These are phyloP conservation scores for Phytophthora palmivora DNA, from an alignment of 352 stramenopile genomes.

Conservation along the genomic window DNA sequence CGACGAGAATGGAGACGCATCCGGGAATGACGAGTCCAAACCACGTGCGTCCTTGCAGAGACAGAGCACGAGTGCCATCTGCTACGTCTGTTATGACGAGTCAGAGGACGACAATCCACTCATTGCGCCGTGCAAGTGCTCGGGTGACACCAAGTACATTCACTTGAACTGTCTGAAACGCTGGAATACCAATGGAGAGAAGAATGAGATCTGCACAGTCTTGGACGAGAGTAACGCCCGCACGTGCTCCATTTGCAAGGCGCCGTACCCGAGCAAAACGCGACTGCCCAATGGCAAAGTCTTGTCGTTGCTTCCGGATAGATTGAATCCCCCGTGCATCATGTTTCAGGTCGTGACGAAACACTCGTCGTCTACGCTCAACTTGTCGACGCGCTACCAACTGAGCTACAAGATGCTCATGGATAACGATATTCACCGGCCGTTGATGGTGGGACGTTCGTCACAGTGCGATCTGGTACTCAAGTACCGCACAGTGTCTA, in stretches of 20 bases:
- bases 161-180: conserved; percentile 96
- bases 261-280: conserved; percentile 84
- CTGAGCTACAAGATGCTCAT: conserved; percentile 93
- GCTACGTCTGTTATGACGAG: conserved; percentile 91
- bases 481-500: conserved; percentile 96
- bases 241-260: conserved; percentile 89
- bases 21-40: conserved; percentile 87
- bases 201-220: conserved; percentile 90
- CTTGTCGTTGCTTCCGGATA: conserved; percentile 79
- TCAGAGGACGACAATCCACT: conserved; percentile 91
- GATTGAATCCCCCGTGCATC: conserved; percentile 78
- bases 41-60: conserved; percentile 71
- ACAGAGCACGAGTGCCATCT: conserved; percentile 84
- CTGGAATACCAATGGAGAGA: conserved; percentile 93
- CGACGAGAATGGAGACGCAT: conserved; percentile 84
- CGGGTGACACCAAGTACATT: conserved; percentile 96
- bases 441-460: conserved; percentile 93
- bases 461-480: conserved; percentile 95
- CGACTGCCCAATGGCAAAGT: conserved; percentile 74
- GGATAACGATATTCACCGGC: conserved; percentile 91
- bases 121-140: conserved; percentile 95
- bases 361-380: conserved; percentile 85
- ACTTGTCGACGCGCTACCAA: conserved; percentile 87
- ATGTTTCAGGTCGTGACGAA: conserved; percentile 92
- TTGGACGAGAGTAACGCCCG: conserved; percentile 85